Conservation (phyloP, 305 asterid genomes). For the Fraxinus greggii region DNA sequence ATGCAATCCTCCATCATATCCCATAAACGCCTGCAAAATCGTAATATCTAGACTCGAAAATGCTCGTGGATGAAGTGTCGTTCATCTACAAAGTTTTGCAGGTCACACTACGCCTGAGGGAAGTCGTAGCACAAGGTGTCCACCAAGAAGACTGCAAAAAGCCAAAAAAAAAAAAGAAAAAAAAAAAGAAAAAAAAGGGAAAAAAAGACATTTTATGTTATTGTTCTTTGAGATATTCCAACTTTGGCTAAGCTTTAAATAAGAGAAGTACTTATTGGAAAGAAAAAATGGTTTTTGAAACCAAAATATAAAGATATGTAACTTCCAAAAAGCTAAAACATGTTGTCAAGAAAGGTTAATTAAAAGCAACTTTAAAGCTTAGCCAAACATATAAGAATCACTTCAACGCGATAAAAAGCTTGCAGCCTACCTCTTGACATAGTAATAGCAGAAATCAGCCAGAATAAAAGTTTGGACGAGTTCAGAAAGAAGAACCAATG, state of each 20-base stretch:
- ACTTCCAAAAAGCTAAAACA: not conserved
- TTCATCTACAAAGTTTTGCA: not conserved
- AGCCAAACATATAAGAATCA: not conserved
- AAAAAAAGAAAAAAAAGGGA: no score
- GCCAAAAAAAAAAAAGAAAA: not conserved
- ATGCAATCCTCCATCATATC: not conserved
- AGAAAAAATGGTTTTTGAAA: not conserved
- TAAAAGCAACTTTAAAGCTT: not conserved
- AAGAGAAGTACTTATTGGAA: not conserved
- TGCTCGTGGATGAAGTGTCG: not conserved
- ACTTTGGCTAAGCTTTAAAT: not conserved
- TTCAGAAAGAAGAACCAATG: not conserved
- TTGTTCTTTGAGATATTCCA: not conserved
- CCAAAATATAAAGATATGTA: not conserved
- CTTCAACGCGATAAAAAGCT: not conserved
- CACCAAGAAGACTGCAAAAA: constrained; percentile 1
- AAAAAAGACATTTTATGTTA: not conserved
- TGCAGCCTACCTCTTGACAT: not conserved
- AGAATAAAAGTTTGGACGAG: constrained; percentile 3
- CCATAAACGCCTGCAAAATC: not conserved
- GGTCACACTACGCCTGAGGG: constrained; percentile 2
- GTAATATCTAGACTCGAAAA: not conserved
- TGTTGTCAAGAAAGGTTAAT: not conserved
- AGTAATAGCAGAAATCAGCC: constrained; percentile 4
- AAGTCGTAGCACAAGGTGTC: not conserved